These are phyloP conservation scores for Kwoniella dendrophila DNA, from an alignment of 768 basidiomycete genomes.

Conservation along the genomic window DNA sequence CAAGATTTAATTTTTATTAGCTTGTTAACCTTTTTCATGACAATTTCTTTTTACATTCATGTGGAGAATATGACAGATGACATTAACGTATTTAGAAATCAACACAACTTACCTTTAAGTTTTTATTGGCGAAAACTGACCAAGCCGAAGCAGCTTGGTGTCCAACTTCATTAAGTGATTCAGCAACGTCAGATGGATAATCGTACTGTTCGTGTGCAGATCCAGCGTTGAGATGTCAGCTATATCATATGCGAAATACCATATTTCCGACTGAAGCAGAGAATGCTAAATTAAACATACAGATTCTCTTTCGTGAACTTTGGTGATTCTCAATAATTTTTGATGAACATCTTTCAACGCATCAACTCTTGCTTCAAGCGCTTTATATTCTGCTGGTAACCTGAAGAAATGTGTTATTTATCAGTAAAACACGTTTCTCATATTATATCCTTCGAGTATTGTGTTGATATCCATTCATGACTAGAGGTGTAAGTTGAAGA, in stretches of 20 bases:
- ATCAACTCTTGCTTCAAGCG: constrained; percentile 92
- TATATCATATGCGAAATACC: background rate
- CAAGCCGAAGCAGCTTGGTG: constrained; percentile 50
- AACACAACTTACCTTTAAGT: constrained; percentile 52
- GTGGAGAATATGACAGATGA: too few relatives aligned
- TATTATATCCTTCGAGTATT: too few relatives aligned
- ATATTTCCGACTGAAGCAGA: too few relatives aligned
- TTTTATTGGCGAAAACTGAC: constrained; percentile 55
- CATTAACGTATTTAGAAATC: background rate
- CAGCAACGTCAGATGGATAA: constrained; percentile 71
- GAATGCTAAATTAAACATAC: constrained; percentile 31
- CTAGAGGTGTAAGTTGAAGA: background rate
- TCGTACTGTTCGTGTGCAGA: constrained; percentile 62
- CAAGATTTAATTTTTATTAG: background rate
- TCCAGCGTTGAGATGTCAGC: constrained; percentile 62
- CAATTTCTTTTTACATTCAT: too few relatives aligned
- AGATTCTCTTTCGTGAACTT: constrained; percentile 82
- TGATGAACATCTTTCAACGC: constrained; percentile 79
- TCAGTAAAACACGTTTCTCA: background rate
- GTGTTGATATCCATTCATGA: too few relatives aligned
- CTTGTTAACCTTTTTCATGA: too few relatives aligned
- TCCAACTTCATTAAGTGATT: constrained; percentile 50
- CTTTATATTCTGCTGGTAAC: constrained; percentile 78
- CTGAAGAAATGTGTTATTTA: constrained; percentile 23
- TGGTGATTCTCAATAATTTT: constrained; percentile 77